Base-by-base conservation (phyloP, 2,329 filamentous ascomycete genomes). In the Trichocomaceae sp. region DNA sequence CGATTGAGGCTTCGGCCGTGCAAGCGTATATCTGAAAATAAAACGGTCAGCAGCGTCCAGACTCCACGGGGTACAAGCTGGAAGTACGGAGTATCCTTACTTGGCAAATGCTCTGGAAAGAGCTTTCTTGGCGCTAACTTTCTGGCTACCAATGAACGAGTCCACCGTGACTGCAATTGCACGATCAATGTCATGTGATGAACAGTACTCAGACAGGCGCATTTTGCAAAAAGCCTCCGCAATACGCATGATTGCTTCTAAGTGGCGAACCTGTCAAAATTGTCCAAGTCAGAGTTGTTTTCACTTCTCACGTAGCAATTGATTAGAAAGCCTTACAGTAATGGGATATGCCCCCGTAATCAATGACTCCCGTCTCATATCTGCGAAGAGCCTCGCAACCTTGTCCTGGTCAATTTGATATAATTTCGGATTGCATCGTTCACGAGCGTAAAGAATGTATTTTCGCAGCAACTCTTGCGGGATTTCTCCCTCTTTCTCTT, bases 371-470 rank as follows among this genome's bases (percentile, higher is more conserved):
- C 90, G 81, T 63, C 93, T 81, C 92, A 99, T 97, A 68, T 99
- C 93, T 26, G 91, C 88, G 69, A 97, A 99, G 8, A 99, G 78
- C 50, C 92, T 82, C 1, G 93, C 88, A 31, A 99, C 83, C 77
- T 99, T 99, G 75, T 97, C 93, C 70, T 96, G 89, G 63, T 99
- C 93, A 72, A 99, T 95, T 69, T 97, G 89, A 70, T 96, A 96
- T 8, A 99, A 80, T 75, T 96, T 97, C 8, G 93, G 93, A 52
- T 82, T 82, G 71, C 89, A 95, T 64, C 86, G 87, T 71, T 96
- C 90, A 31, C 92, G 82, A 0, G 93, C 90, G 66, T 96, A 99
- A 17, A 97, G 79, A 62, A 99, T 99, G 71, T 97, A 99, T 74
- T 99, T 99, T 61, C 93, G 80, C 61, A 99, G 76, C 46, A 99